Evolutionary conservation across 129 eudicot species (phyloP).

Genomic region (Chrysanthemum lavandulifolium): DNA sequence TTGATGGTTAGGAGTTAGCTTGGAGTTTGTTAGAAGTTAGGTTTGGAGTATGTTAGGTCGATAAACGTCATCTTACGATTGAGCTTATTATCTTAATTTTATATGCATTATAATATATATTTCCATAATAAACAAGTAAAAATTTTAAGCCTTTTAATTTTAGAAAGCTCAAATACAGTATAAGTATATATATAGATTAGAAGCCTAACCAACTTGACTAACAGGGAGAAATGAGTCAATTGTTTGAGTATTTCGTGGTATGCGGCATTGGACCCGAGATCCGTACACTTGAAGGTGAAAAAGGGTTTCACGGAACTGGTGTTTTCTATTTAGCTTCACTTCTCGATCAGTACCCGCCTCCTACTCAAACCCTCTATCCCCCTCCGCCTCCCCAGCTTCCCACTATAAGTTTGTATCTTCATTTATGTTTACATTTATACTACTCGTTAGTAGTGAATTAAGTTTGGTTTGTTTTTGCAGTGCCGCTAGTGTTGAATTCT

Average conservation of each 20-base stretch:
- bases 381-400: slow-evolving; percentile 98
- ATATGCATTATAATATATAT: no score
- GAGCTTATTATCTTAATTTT: no score
- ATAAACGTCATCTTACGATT: no score
- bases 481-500: slow-evolving; percentile 97
- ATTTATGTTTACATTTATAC: not conserved
- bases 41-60: no score
- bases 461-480: slow-evolving; percentile 37
- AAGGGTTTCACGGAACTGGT: slow-evolving; percentile 73
- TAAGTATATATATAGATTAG: no score
- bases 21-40: no score
- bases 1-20: no score
- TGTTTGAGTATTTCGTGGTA: slow-evolving; percentile 91
- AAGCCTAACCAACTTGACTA: no score
- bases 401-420: slow-evolving; percentile 46
- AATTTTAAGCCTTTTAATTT: no score
- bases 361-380: slow-evolving; percentile 64
- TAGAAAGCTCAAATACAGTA: no score
- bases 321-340: slow-evolving; percentile 67
- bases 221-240: slow-evolving; percentile 34
- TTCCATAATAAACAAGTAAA: no score
- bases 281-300: slow-evolving; percentile 73
- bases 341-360: slow-evolving; percentile 88
- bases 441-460: not conserved
- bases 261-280: slow-evolving; percentile 96